Evolutionary conservation across 495 filamentous ascomycete genomes (phyloP).

Genomic region (Podospora didyma): DNA sequence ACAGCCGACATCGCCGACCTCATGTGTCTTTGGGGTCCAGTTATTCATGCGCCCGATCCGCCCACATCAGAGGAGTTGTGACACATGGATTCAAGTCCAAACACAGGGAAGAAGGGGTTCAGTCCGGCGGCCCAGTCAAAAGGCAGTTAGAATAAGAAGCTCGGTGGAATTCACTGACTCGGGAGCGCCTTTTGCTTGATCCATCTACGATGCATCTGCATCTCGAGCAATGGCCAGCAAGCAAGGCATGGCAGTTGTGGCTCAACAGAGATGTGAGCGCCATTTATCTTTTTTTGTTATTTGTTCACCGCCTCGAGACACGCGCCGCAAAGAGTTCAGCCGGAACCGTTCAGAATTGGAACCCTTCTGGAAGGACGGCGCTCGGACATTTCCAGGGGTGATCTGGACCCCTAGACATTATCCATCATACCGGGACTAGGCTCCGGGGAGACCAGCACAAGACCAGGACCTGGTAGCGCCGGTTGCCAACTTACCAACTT

Average conservation of each 20-base stretch:
- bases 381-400: not conserved
- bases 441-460: not conserved
- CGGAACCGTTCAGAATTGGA: not conserved
- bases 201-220: not conserved
- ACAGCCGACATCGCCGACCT: no score
- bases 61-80: not conserved
- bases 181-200: not conserved
- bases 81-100: constrained; percentile 1
- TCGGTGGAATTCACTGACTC: not conserved
- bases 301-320: not conserved
- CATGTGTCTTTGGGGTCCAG: no score
- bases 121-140: not conserved
- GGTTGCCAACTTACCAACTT: no score
- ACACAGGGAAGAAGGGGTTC: not conserved
- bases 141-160: not conserved
- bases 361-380: constrained; percentile 19
- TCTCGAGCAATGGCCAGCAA: not conserved
- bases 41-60: not conserved
- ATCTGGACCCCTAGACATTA: not conserved
- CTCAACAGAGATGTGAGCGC: not conserved
- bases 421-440: constrained; percentile 17
- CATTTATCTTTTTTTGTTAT: not conserved
- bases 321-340: not conserved
- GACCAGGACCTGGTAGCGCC: not conserved
- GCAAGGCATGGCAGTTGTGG: not conserved